Evolutionary conservation across 139 green algal species (phyloP).

Genomic region (Chlorella vulgaris): DNA sequence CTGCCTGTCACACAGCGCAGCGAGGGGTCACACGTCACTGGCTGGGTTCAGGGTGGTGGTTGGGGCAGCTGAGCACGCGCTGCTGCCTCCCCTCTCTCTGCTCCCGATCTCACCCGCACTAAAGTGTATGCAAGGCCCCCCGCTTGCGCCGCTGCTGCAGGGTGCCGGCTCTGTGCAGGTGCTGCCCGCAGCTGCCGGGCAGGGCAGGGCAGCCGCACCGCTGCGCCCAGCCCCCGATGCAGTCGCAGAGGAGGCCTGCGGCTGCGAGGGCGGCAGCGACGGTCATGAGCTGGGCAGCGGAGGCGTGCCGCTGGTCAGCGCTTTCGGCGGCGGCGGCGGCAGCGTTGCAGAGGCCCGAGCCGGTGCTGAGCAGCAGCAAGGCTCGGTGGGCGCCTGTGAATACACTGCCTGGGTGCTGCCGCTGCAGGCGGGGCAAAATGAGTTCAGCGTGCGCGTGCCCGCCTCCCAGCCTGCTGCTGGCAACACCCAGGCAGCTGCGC

Average conservation of each 20-base stretch:
- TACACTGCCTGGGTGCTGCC: constrained; percentile 36
- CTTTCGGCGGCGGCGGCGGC: no score
- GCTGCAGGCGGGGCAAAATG: constrained; percentile 47
- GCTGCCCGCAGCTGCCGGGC: neutral
- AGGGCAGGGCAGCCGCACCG: neutral
- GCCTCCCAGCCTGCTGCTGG: neutral
- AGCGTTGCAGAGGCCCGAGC: neutral
- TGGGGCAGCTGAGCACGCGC: no score
- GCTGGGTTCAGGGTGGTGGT: no score
- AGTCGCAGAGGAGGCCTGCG: neutral
- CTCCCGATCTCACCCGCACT: no score
- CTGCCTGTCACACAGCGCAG: no score
- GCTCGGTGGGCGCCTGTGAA: no score
- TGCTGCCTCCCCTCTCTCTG: no score
- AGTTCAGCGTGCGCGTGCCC: constrained; percentile 34
- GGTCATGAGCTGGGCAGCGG: neutral
- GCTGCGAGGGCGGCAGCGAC: neutral
- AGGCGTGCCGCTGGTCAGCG: neutral
- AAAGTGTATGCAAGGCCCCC: neutral
- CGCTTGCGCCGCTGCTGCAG: neutral
- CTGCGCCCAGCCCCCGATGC: neutral
- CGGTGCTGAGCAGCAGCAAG: neutral
- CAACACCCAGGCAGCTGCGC: neutral
- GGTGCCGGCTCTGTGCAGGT: neutral
- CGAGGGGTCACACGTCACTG: no score